Evolutionary conservation across 176 grass and related monocot genomes (phyloP), one percentile per base, ranked within the genome.

Genomic region (Bolboschoenus planiculmis): DNA sequence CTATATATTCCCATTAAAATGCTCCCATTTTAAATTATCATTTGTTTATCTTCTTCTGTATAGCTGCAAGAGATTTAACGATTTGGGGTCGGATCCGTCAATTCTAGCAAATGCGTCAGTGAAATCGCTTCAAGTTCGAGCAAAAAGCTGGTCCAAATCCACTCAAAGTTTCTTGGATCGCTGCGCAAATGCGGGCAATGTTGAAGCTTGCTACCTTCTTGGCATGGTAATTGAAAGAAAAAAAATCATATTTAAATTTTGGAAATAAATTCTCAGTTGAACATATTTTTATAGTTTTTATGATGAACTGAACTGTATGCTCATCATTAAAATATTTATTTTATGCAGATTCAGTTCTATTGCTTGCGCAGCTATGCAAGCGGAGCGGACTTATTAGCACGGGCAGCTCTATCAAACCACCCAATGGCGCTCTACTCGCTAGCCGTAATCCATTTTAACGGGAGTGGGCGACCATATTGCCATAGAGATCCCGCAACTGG

Each of bases 371-470:
- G 67, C 63, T 68, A 89, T 5, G 64, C 31, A 29, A 55, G 77
- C 20, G 90, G 90, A 5, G 82, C 58, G 4, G 70, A 88, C 63
- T 56, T 92, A 20, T 77, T 95, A 79, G 86, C 86, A 26, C 88
- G 86, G 20, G 88, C 90, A 24, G 90, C 93, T 66, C 73, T 79
- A 1, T 44, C 57, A 0, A 85, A 87, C 21, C 86, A 95, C 81
- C 65, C 81, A 33, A 56, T 86, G 20, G 88, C 90, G 10, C 90
- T 95, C 27, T 92, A 92, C 78, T 89, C 88, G 14, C 85, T 95
- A 1, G 90, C 88, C 6, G 90, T 95, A 10, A 83, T 95, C 15
- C 86, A 85, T 85, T 95, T 95, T 86, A 95, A 95, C 59, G 90
- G 93, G 39, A 90, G 93, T 64, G 93, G 93, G 7, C 88, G 90